Evolutionary conservation across 2,329 filamentous ascomycete genomes (phyloP).

Genomic region (Pyricularia sp.): DNA sequence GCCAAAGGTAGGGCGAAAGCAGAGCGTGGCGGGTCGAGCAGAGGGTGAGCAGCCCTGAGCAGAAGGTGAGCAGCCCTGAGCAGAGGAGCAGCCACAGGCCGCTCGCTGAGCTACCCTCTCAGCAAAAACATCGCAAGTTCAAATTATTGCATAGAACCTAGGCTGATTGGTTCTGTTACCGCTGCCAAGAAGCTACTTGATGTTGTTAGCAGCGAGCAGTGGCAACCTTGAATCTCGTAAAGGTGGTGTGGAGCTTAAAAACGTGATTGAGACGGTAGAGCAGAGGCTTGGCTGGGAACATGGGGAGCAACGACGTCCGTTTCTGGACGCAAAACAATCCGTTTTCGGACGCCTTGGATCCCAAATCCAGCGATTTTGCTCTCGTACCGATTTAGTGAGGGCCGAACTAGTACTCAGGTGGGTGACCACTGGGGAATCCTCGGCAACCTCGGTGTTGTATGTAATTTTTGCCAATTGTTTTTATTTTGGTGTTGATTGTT

Average conservation of each 20-base stretch:
- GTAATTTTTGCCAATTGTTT: too few species aligned
- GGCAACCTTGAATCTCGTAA: neutral
- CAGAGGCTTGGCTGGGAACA: neutral
- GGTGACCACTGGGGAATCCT: neutral
- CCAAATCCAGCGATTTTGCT: neutral
- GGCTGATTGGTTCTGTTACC: neutral
- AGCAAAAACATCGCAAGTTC: neutral
- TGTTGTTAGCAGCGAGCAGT: neutral
- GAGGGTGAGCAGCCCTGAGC: too few species aligned
- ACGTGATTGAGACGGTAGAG: neutral
- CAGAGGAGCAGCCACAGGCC: too few species aligned
- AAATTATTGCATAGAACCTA: neutral
- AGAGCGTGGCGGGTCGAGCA: too few species aligned
- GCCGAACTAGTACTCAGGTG: neutral
- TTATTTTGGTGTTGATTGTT: too few species aligned
- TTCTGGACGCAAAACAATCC: too few species aligned
- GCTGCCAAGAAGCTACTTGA: neutral
- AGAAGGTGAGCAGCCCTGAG: too few species aligned
- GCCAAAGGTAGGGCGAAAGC: too few species aligned
- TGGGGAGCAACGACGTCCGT: neutral
- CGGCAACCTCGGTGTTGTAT: neutral
- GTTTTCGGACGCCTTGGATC: neutral
- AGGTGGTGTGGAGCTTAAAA: neutral
- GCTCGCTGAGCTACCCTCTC: too few species aligned
- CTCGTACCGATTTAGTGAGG: neutral